A percentile compares a stretch with the other conserved stretches of the same genome.
These are phyloP conservation scores for Polyporus arcularius DNA, from an alignment of 768 basidiomycete genomes.

Conservation along the genomic window DNA sequence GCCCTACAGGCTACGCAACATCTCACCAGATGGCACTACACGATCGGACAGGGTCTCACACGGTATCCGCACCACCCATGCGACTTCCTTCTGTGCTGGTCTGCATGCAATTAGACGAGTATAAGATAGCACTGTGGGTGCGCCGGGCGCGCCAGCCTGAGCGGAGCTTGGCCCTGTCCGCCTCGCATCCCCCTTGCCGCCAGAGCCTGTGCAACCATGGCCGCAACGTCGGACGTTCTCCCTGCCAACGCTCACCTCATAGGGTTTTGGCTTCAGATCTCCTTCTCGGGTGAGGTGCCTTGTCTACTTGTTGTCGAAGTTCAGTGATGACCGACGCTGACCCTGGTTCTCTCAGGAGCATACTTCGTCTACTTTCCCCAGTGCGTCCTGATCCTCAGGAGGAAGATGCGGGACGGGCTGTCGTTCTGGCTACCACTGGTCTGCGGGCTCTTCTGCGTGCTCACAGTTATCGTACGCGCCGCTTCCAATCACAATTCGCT, in stretches of 20 bases:
- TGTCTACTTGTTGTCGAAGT: background rate
- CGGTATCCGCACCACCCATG: too few species aligned
- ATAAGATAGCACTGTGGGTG: too few species aligned
- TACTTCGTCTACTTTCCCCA: background rate
- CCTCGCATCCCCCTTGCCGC: too few species aligned
- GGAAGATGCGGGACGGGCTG: background rate
- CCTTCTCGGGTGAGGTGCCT: background rate
- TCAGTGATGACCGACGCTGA: background rate
- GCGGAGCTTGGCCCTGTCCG: too few species aligned
- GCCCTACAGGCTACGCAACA: too few species aligned
- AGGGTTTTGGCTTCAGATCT: background rate
- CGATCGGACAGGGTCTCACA: too few species aligned
- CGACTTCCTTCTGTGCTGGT: too few species aligned
- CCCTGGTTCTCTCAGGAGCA: background rate
- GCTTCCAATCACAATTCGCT: background rate
- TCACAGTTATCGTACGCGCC: conserved; percentile 1
- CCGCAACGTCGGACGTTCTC: background rate
- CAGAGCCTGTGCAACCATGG: too few species aligned
- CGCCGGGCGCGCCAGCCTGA: too few species aligned
- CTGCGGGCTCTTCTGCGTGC: background rate
- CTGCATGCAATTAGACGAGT: too few species aligned
- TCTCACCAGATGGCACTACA: too few species aligned
- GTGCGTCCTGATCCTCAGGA: background rate
- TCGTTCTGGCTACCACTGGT: background rate
- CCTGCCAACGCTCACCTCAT: background rate